Percentiles rank a stretch among this genome's conserved stretches.
Conservation (phyloP, 331 rosid species). For the Prunus yedoensis region DNA sequence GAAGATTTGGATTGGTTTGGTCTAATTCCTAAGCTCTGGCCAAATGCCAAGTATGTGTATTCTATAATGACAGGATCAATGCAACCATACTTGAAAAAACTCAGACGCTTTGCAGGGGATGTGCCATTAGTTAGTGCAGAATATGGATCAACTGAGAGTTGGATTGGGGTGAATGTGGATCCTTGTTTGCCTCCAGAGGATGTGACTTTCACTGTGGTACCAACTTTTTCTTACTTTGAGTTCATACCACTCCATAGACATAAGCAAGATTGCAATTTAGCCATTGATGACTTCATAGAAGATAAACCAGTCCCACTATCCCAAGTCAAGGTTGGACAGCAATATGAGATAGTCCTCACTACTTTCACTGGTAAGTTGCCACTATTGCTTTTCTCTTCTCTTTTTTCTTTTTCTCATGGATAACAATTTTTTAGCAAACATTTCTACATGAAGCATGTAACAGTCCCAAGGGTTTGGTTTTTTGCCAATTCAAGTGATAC, state of each 20-base stretch:
- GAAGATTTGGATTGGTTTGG: constrained; percentile 59
- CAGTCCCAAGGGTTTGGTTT: too few species aligned
- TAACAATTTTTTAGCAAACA: neutral
- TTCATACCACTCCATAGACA: constrained; percentile 72
- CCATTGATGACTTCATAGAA: constrained; percentile 63
- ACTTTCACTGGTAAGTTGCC: constrained; percentile 73
- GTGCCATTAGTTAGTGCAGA: constrained; percentile 84
- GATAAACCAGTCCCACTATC: constrained; percentile 77
- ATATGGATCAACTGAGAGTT: constrained; percentile 96
- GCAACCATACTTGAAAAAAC: constrained; percentile 72
- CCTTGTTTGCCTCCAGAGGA: constrained; percentile 67
- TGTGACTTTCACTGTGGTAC: constrained; percentile 81
- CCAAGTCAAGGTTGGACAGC: constrained; percentile 68
- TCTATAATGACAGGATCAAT: constrained; percentile 95
- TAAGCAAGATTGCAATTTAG: constrained; percentile 26
- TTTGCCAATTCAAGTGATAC: too few species aligned
- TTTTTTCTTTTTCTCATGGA: neutral
- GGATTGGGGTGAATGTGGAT: constrained; percentile 93
- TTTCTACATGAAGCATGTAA: too few species aligned
- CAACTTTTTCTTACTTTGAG: constrained; percentile 90
- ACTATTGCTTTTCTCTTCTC: neutral
- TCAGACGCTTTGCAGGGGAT: constrained; percentile 70
- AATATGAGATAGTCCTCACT: constrained; percentile 85
- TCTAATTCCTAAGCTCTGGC: constrained; percentile 72
- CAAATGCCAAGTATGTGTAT: constrained; percentile 77